Evolutionary conservation across 2,329 filamentous ascomycete genomes (phyloP).

Genomic region (Fusarium lyarnte): DNA sequence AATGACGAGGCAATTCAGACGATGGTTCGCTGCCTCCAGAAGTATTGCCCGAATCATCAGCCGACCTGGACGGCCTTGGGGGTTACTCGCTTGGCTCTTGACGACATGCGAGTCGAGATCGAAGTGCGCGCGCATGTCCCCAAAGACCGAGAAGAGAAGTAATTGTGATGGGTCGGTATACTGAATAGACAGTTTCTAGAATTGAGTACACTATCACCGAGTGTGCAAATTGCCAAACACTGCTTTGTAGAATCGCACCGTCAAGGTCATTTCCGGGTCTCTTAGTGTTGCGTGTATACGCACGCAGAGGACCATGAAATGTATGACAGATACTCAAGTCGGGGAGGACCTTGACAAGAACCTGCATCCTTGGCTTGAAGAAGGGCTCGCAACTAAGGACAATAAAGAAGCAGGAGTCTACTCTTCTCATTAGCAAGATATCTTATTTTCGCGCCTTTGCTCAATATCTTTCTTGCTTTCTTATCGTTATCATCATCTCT

Average conservation of each 20-base stretch:
- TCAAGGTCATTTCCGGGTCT: not conserved
- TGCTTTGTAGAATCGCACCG: not conserved
- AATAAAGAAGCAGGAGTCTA: not conserved
- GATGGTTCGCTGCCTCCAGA: not conserved
- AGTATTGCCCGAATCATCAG: not conserved
- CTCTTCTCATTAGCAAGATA: not conserved
- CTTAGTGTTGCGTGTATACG: not conserved
- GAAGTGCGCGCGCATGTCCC: not conserved
- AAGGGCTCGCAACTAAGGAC: accelerated
- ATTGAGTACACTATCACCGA: not conserved
- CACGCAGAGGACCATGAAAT: not conserved
- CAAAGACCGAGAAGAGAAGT: not conserved
- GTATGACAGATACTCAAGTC: not conserved
- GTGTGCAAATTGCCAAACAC: not conserved
- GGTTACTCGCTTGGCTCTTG: not conserved
- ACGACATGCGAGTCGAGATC: not conserved
- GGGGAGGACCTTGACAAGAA: accelerated
- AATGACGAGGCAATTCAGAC: not conserved
- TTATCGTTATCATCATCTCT: not conserved
- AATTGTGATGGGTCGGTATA: accelerated
- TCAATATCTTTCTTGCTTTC: accelerated
- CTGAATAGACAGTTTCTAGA: accelerated
- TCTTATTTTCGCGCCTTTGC: not conserved
- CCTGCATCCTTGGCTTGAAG: accelerated
- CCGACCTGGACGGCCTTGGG: not conserved